A percentile compares a stretch with the other conserved stretches of the same genome.
Evolutionary conservation across 768 basidiomycete genomes (phyloP).

Genomic region (Phaeotremella fagi): DNA sequence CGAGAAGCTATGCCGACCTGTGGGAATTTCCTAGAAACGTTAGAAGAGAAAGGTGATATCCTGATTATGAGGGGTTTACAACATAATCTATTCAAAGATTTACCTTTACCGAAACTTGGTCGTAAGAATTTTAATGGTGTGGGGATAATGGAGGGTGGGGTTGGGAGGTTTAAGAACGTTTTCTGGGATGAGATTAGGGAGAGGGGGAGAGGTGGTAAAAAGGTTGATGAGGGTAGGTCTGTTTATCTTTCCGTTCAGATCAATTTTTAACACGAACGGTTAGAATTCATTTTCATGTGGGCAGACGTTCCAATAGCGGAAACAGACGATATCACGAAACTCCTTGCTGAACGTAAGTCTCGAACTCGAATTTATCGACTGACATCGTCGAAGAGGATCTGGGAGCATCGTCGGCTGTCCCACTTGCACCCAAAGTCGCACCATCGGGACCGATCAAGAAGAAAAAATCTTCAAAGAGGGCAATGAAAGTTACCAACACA

Average conservation of each 20-base stretch:
- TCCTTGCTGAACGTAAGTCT: slow-evolving; percentile 21
- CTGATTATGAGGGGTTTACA: slow-evolving; percentile 27
- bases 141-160: slow-evolving; percentile 21
- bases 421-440: slow-evolving; percentile 12
- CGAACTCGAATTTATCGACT: not conserved
- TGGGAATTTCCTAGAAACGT: slow-evolving; percentile 12
- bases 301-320: slow-evolving; percentile 17
- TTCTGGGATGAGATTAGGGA: slow-evolving; percentile 41
- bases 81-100: slow-evolving; percentile 23
- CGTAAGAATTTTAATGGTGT: slow-evolving; percentile 29
- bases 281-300: slow-evolving; percentile 17
- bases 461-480: slow-evolving; percentile 12
- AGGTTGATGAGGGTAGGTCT: slow-evolving; percentile 35
- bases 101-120: slow-evolving; percentile 24
- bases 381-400: slow-evolving; percentile 16
- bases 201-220: slow-evolving; percentile 28
- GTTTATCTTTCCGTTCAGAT: not conserved
- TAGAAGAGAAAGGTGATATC: slow-evolving; percentile 28
- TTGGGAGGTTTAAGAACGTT: slow-evolving; percentile 24
- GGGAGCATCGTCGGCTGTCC: slow-evolving; percentile 13
- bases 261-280: not conserved
- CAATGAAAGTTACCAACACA: slow-evolving; percentile 23
- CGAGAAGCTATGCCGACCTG: slow-evolving; percentile 20
- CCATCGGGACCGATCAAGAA: slow-evolving; percentile 16
- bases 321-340: slow-evolving; percentile 18